Conservation (phyloP, 345 rosid genomes). For the Combretum micranthum region DNA sequence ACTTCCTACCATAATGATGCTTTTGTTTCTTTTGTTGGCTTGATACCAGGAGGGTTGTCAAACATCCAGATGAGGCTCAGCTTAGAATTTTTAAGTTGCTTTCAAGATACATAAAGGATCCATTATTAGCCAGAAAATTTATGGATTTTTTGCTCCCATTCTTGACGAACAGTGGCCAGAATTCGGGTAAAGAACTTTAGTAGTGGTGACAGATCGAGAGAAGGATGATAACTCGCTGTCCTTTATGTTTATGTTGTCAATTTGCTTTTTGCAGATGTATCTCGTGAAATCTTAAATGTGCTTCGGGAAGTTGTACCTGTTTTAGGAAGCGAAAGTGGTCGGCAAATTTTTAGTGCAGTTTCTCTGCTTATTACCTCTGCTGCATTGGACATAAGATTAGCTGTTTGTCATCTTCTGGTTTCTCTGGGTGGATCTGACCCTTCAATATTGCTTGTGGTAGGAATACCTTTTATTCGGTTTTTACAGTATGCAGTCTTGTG, state of each 20-base stretch:
- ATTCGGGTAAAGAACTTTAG: constrained; percentile 42
- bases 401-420: constrained; percentile 63
- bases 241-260: background rate
- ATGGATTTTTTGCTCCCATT: constrained; percentile 66
- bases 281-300: constrained; percentile 45
- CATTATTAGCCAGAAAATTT: constrained; percentile 39
- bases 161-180: constrained; percentile 38
- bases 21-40: no score
- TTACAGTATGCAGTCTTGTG: background rate
- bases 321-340: constrained; percentile 36
- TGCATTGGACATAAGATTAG: constrained; percentile 49
- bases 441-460: constrained; percentile 59
- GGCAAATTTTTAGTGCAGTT: constrained; percentile 39
- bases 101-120: constrained; percentile 51
- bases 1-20: no score
- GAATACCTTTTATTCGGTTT: constrained; percentile 12
- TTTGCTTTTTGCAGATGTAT: constrained; percentile 41
- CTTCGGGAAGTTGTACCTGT: constrained; percentile 49
- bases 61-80: constrained; percentile 53
- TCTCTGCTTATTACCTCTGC: constrained; percentile 66
- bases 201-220: no score
- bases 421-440: constrained; percentile 61
- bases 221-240: no score
- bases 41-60: constrained; percentile 53
- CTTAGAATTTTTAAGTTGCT: constrained; percentile 58